Evolutionary conservation across 2,329 filamentous ascomycete species (phyloP).

Genomic region (Phialophora verrucosa): DNA sequence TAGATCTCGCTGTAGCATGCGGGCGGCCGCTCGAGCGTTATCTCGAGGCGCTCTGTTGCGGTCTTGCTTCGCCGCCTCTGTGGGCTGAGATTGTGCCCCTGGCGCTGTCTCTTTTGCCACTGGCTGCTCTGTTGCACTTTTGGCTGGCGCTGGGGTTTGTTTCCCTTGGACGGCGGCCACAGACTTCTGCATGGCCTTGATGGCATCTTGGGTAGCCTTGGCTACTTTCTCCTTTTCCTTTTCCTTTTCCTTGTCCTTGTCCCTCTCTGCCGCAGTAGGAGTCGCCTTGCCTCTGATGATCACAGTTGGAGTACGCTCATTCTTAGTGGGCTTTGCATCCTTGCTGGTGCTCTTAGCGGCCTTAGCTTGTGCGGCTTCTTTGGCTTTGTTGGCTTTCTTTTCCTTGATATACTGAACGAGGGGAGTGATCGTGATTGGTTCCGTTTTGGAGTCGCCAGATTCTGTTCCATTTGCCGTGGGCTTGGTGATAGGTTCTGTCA

Average conservation of each 20-base stretch:
- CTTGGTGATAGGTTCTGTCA: conserved; percentile 75
- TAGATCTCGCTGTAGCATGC: conserved; percentile 67
- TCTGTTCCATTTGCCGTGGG: conserved; percentile 57
- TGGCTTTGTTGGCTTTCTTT: conserved; percentile 80
- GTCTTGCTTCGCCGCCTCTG: conserved; percentile 54
- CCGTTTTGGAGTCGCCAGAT: conserved; percentile 58
- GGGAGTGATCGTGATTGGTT: conserved; percentile 80
- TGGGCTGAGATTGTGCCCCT: conserved; percentile 39
- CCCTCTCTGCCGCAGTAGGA: conserved; percentile 13
- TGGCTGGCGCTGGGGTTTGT: conserved; percentile 35
- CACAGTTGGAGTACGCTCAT: conserved; percentile 48
- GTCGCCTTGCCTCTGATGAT: conserved; percentile 41
- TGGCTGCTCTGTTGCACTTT: conserved; percentile 12
- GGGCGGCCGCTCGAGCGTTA: conserved; percentile 59
- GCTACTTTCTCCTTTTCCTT: conserved; percentile 48
- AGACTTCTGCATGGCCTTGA: conserved; percentile 62
- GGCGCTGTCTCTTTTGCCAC: conserved; percentile 45
- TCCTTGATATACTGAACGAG: conserved; percentile 88
- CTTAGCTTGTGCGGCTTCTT: conserved; percentile 46
- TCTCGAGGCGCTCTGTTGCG: conserved; percentile 59
- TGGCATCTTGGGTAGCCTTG: conserved; percentile 66
- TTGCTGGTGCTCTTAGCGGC: conserved; percentile 66
- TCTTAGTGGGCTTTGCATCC: conserved; percentile 60
- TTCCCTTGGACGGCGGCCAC: conserved; percentile 46
- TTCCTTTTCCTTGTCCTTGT: conserved; percentile 22